Evolutionary conservation across 2,329 filamentous ascomycete species (phyloP).

Genomic region (Ophiostoma pallidulum): DNA sequence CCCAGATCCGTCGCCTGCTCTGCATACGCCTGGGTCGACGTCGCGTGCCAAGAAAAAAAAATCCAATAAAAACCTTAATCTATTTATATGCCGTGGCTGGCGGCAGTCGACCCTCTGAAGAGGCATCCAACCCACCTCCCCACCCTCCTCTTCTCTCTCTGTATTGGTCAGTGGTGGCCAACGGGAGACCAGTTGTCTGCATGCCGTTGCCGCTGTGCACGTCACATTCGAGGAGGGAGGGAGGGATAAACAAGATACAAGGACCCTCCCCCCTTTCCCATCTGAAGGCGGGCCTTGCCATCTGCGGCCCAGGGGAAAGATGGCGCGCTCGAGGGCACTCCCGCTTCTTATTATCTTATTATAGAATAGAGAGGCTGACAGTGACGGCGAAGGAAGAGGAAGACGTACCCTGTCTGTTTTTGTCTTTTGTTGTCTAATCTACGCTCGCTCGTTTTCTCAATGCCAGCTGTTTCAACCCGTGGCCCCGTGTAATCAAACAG

Average conservation of each 20-base stretch:
- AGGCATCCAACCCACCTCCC: too few species aligned
- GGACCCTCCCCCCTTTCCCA: background rate
- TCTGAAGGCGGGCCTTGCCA: background rate
- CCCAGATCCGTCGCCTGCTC: too few species aligned
- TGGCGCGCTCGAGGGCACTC: slow-evolving; percentile 3
- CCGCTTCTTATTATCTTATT: slow-evolving; percentile 8
- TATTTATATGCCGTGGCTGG: too few species aligned
- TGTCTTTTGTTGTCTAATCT: background rate
- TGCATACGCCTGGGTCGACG: too few species aligned
- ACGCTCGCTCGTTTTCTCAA: too few species aligned
- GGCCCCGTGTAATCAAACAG: too few species aligned
- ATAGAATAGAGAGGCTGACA: too few species aligned
- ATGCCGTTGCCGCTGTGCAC: background rate
- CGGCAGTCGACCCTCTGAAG: too few species aligned
- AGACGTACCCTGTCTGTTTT: background rate
- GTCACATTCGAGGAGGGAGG: background rate
- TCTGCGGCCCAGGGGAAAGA: background rate
- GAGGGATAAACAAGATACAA: too few species aligned
- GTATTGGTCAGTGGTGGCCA: background rate
- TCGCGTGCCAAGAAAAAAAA: too few species aligned
- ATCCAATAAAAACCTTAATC: too few species aligned
- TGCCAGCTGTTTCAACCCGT: too few species aligned
- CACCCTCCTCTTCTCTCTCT: background rate
- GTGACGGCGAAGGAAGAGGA: background rate
- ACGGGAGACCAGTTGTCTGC: background rate